Conservation (phyloP, 2,329 filamentous ascomycete genomes). For the Exophiala spinifera region DNA sequence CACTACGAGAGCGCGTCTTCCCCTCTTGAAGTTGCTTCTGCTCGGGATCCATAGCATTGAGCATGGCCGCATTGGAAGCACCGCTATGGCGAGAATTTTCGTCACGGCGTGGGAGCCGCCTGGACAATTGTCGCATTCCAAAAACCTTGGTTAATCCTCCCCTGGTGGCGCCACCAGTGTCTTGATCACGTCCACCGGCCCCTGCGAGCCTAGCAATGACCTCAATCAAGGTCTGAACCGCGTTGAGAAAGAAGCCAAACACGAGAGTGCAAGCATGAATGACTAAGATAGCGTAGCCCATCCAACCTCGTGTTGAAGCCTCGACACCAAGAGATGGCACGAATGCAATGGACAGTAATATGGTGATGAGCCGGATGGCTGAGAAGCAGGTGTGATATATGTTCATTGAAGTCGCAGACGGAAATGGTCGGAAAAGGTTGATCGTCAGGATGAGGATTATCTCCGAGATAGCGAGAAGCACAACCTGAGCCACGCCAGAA, state of each 20-base stretch:
- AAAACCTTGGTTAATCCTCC: conserved; percentile 89
- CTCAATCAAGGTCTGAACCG: conserved; percentile 85
- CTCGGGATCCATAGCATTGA: conserved; percentile 57
- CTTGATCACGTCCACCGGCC: conserved; percentile 59
- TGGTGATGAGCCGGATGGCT: conserved; percentile 68
- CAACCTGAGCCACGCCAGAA: conserved; percentile 87
- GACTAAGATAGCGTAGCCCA: conserved; percentile 85
- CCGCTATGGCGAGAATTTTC: conserved; percentile 69
- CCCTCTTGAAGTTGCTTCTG: conserved; percentile 58
- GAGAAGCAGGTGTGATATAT: conserved; percentile 87
- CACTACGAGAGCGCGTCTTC: conserved; percentile 54
- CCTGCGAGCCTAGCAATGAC: conserved; percentile 79
- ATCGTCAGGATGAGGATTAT: conserved; percentile 84
- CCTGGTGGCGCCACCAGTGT: conserved; percentile 58
- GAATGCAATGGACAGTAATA: conserved; percentile 77
- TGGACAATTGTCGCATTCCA: conserved; percentile 82
- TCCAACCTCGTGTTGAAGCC: conserved; percentile 83
- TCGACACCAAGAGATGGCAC: conserved; percentile 75
- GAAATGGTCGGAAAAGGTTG: conserved; percentile 85
- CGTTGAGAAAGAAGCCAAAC: conserved; percentile 90
- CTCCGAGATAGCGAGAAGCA: conserved; percentile 89
- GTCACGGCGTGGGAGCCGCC: conserved; percentile 63
- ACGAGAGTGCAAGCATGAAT: conserved; percentile 81
- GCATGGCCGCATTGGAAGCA: conserved; percentile 76
- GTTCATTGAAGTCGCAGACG: conserved; percentile 93